Base-by-base conservation (phyloP, 2,329 filamentous ascomycete genomes). In the Cryphonectria parasitica region DNA sequence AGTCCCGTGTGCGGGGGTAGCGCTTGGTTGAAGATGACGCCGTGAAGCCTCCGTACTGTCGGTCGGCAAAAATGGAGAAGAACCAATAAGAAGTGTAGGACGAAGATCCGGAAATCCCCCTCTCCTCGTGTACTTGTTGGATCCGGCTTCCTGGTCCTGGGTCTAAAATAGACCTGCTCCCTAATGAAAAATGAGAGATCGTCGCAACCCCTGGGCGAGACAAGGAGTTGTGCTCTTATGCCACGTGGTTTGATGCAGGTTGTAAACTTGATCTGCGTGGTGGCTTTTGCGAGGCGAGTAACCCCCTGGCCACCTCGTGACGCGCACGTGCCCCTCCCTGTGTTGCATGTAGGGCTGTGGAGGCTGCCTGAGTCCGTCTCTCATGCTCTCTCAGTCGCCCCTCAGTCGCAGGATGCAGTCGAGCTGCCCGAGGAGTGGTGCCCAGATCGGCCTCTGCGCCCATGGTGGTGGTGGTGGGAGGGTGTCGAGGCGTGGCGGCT, bases 381-480 rank as follows among this genome's bases (percentile, higher is more conserved):
- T 22, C 17, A 8, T 17, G 22, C 43, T 8, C 43, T n/a, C 45
- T 49, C 43, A 8, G 10, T 39, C 11, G 36, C 7, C 43, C 25
- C 73, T 82, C 82, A 89, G 72, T 89, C 87, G 75, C 88, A 85
- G 31, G 88, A 90, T 54, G 86, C 83, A 69, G 87, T 89, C 64
- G 88, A 90, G 79, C 86, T 88, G 83, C 87, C 89, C 82, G 87
- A 89, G 69, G 87, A 89, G 78, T 89, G 87, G 73, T 86, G 83
- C 34, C 87, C 86, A 31, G 86, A 88, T 74, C 86, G 83, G 72
- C 85, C 82, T 78, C 83, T 81, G 76, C 82, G 79, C 70, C 80
- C 78, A 72, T 82, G 34, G 34, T 34, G 82, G 75, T 49, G 45
- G 45, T 82, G 68, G 68, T 82, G 68, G 68, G 76, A 76, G 52